Base-by-base conservation (phyloP, 352 stramenopile species). In the Salisapilia sapeloensis region DNA sequence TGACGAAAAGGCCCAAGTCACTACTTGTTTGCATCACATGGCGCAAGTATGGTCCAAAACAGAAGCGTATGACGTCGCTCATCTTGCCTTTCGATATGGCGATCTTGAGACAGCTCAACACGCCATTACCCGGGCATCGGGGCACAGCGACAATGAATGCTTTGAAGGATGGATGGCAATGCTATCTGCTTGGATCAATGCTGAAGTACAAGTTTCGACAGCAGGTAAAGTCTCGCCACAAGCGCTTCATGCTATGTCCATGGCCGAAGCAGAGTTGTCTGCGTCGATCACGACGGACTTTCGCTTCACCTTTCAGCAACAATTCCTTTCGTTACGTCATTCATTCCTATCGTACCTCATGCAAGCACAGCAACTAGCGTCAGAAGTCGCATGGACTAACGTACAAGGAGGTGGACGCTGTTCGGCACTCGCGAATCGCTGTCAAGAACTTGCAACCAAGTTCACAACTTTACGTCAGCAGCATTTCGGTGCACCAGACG, bases 121-220 rank as follows among this genome's bases (percentile, higher is more conserved):
- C n/a, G n/a, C n/a, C n/a, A n/a, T n/a, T n/a, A n/a, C n/a, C n/a
- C n/a, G n/a, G n/a, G n/a, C n/a, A n/a, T n/a, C n/a, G n/a, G n/a
- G n/a, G n/a, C n/a, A 34, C 10, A 16, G 41, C 8, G 54, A 66
- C 14, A 54, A 51, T 16, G 56, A 71, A 27, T 60, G 45, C 25
- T 69, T 63, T 50, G 55, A 57, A 15, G 48, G 56, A 7, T 76
- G 60, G 60, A 16, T 76, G 6, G 33, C 47, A 17, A 57, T 52
- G 13, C 33, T 76, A 12, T 26, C 39, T 6, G 49, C 29, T 1
- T 26, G 67, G 23, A 56, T 46, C 33, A 33, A 61, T 42, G 48
- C 56, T 4, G 55, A 62, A 33, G 49, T 39, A 10, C 29, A 36
- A n/a, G 41, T 67, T 28, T 23, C 25, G 25, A 38, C 11, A 16